Conservation (phyloP, 2,329 filamentous ascomycete species). For the Biscogniauxia sp. region DNA sequence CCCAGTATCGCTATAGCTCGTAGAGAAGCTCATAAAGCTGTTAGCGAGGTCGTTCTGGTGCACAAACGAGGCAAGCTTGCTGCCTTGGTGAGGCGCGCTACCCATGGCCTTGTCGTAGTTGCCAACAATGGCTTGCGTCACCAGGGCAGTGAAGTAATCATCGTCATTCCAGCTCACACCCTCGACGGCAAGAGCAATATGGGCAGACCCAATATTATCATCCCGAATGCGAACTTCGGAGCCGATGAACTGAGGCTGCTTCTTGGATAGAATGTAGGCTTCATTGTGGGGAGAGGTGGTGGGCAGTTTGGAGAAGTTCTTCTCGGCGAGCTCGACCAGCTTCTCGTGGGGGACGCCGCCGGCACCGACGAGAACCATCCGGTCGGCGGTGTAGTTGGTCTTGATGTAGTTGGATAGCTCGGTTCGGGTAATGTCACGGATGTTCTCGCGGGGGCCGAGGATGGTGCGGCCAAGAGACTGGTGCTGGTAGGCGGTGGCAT, state of each 20-base stretch:
- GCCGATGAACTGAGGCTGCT: constrained; percentile 90
- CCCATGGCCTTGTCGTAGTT: constrained; percentile 99
- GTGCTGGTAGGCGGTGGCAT: constrained; percentile 95
- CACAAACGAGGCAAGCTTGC: constrained; percentile 94
- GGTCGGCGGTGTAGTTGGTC: constrained; percentile 98
- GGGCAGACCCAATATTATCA: constrained; percentile 91
- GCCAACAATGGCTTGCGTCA: constrained; percentile 96
- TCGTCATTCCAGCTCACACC: constrained; percentile 99
- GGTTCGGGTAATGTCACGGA: constrained; percentile 87
- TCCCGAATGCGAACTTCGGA: constrained; percentile 95
- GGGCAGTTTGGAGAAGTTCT: constrained; percentile 84
- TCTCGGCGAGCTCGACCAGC: constrained; percentile 93
- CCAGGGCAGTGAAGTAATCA: constrained; percentile 97
- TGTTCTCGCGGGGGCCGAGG: constrained; percentile 96
- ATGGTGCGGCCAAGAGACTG: constrained; percentile 97
- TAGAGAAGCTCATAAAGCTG: constrained; percentile 99
- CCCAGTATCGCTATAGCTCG: constrained; percentile 99
- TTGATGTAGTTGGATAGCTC: constrained; percentile 97
- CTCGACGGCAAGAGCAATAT: constrained; percentile 98
- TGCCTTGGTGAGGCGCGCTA: constrained; percentile 93
- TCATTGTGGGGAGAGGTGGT: constrained; percentile 71
- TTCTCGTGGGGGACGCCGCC: constrained; percentile 92
- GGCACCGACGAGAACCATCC: constrained; percentile 96
- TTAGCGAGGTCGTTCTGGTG: constrained; percentile 95
- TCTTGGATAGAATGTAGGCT: constrained; percentile 75